These are phyloP conservation scores for Aspergillus fructus DNA, from an alignment of 2,329 filamentous ascomycete species.

Conservation along the genomic window DNA sequence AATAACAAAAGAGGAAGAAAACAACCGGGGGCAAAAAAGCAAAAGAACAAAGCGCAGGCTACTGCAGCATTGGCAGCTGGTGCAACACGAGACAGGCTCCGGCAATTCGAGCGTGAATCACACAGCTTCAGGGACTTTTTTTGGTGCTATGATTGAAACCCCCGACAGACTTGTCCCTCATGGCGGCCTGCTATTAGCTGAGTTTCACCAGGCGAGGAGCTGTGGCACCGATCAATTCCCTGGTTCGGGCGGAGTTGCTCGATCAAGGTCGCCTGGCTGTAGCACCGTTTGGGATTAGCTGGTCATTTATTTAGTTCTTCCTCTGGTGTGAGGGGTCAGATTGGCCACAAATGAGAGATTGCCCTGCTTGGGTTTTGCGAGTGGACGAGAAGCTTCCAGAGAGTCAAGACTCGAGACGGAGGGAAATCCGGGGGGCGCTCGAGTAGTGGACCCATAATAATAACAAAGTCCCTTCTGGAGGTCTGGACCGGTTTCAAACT, in stretches of 20 bases:
- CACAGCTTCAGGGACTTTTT: not conserved
- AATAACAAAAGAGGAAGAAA: slow-evolving; percentile 10
- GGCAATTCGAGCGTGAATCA: not conserved
- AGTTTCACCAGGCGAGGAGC: slow-evolving; percentile 16
- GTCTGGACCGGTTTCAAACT: not conserved
- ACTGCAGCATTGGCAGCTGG: slow-evolving; percentile 6
- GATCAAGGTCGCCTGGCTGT: slow-evolving; percentile 5
- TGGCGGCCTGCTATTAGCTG: slow-evolving; percentile 19
- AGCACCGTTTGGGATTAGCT: not conserved
- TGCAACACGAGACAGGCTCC: slow-evolving; percentile 2
- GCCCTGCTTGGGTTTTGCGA: not conserved
- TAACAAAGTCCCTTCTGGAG: not conserved
- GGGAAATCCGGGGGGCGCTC: not conserved
- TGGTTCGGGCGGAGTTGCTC: not conserved
- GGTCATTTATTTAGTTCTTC: not conserved
- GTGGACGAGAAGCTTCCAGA: not conserved
- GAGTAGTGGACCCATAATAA: not conserved
- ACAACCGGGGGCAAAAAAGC: slow-evolving; percentile 11
- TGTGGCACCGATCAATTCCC: slow-evolving; percentile 10
- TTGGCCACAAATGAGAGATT: not conserved
- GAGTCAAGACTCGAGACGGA: not conserved
- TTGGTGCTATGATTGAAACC: slow-evolving; percentile 8
- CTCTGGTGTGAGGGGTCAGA: slow-evolving; percentile 4
- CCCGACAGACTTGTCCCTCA: slow-evolving; percentile 3
- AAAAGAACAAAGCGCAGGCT: slow-evolving; percentile 15